Conservation (phyloP, 1,284 basidiomycete species). For the Chalciporus piperatoides region DNA sequence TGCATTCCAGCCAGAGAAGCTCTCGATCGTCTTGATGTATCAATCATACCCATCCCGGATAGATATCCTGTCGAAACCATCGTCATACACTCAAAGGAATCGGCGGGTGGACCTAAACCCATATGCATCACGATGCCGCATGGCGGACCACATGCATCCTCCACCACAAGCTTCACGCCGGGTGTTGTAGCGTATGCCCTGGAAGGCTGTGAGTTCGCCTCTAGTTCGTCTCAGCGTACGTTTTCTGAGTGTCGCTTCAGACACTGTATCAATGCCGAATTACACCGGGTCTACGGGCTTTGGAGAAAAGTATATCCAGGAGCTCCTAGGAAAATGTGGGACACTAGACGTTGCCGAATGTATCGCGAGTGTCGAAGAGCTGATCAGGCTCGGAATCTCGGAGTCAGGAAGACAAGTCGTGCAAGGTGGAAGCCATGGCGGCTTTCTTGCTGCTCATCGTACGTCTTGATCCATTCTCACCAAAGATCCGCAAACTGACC, state of each 20-base stretch:
- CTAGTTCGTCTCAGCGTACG: not conserved
- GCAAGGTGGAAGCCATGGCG: slow-evolving; percentile 71
- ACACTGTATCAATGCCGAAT: slow-evolving; percentile 59
- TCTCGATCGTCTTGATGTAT: slow-evolving; percentile 38
- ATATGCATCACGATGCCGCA: slow-evolving; percentile 57
- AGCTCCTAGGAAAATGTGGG: slow-evolving; percentile 57
- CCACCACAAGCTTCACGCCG: slow-evolving; percentile 47
- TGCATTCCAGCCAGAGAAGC: slow-evolving; percentile 38
- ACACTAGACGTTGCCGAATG: slow-evolving; percentile 66
- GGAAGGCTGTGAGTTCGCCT: slow-evolving; percentile 52
- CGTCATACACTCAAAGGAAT: slow-evolving; percentile 37
- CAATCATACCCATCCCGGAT: slow-evolving; percentile 45
- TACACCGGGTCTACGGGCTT: slow-evolving; percentile 67
- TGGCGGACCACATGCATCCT: slow-evolving; percentile 63
- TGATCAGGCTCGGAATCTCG: slow-evolving; percentile 47
- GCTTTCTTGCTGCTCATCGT: slow-evolving; percentile 64
- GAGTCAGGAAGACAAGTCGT: slow-evolving; percentile 51
- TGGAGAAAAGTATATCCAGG: slow-evolving; percentile 40
- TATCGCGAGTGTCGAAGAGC: slow-evolving; percentile 48
- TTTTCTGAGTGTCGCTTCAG: slow-evolving; percentile 30
- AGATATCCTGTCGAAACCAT: slow-evolving; percentile 52
- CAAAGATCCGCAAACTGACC: slow-evolving; percentile 4
- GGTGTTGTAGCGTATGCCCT: slow-evolving; percentile 45
- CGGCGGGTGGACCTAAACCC: slow-evolving; percentile 23
- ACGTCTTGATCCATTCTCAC: slow-evolving; percentile 21